Evolutionary conservation across 768 basidiomycete genomes (phyloP).

Genomic region (Clavulina sp.): DNA sequence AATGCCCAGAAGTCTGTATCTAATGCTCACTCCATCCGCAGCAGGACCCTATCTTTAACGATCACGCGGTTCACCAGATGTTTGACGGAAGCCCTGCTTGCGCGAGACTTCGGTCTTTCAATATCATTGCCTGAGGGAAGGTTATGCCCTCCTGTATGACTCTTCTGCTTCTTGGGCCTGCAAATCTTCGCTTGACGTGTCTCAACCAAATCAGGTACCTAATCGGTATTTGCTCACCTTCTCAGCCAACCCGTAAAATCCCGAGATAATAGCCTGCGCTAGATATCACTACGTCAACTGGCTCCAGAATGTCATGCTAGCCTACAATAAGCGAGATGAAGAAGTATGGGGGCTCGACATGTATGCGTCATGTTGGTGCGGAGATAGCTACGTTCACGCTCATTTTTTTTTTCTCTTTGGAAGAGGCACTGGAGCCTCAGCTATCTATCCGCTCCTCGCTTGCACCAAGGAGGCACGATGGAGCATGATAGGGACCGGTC

Average conservation of each 20-base stretch:
- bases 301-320: conserved; percentile 45
- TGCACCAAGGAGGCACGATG: conserved; percentile 36
- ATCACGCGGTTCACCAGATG: conserved; percentile 27
- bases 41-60: neutral
- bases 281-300: conserved; percentile 81
- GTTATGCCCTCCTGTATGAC: conserved; percentile 70
- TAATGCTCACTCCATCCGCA: neutral
- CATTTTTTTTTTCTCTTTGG: neutral
- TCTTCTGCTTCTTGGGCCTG: neutral
- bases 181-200: neutral
- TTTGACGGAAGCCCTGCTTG: conserved; percentile 62
- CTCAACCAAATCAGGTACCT: conserved; percentile 32
- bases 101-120: conserved; percentile 50
- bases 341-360: conserved; percentile 49
- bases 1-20: conserved; percentile 41
- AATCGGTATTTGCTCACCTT: conserved; percentile 31
- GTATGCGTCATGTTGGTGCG: conserved; percentile 26
- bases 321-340: conserved; percentile 11
- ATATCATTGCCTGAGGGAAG: conserved; percentile 49
- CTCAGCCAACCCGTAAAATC: neutral
- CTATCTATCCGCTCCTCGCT: conserved; percentile 70
- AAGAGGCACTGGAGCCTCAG: conserved; percentile 83
- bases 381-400: neutral
- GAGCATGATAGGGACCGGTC: conserved; percentile 56
- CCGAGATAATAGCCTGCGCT: neutral